Conservation (phyloP, 208 protist genomes). For the Dictyostelium gargantuum region DNA sequence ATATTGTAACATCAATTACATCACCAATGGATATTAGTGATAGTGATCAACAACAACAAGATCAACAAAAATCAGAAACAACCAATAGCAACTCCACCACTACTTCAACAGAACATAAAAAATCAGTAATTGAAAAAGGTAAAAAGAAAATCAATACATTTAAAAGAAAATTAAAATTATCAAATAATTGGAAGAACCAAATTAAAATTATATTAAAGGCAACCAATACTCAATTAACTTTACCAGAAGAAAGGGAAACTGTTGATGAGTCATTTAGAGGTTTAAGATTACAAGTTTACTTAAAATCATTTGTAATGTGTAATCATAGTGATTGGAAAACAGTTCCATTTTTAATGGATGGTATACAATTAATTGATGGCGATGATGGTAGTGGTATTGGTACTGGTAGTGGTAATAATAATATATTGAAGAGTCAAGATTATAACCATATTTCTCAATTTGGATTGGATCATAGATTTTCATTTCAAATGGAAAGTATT, state of each 20-base stretch:
- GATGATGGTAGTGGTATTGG: not conserved
- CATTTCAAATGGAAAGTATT: conserved; percentile 54
- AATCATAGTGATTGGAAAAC: conserved; percentile 62
- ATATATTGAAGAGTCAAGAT: not conserved
- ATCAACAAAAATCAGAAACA: not conserved
- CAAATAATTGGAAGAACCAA: conserved; percentile 58
- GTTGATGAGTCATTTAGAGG: conserved; percentile 1
- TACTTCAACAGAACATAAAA: not conserved
- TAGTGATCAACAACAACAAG: not conserved
- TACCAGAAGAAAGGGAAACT: not conserved
- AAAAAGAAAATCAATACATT: conserved; percentile 48
- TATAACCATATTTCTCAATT: not conserved
- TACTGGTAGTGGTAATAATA: not conserved
- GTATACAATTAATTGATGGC: conserved; percentile 21
- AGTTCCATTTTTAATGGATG: conserved; percentile 23
- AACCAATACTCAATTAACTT: not conserved
- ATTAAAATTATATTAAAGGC: conserved; percentile 45
- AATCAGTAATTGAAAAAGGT: conserved; percentile 12
- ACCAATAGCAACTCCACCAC: no score
- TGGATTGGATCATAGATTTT: conserved; percentile 52
- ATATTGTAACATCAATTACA: not conserved
- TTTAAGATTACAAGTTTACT: not conserved
- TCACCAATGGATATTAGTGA: not conserved
- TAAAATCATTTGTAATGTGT: conserved; percentile 19
- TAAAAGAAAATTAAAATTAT: conserved; percentile 47